Evolutionary conservation across 2,329 filamentous ascomycete genomes (phyloP).

Genomic region (Daldinia eschscholtzii): DNA sequence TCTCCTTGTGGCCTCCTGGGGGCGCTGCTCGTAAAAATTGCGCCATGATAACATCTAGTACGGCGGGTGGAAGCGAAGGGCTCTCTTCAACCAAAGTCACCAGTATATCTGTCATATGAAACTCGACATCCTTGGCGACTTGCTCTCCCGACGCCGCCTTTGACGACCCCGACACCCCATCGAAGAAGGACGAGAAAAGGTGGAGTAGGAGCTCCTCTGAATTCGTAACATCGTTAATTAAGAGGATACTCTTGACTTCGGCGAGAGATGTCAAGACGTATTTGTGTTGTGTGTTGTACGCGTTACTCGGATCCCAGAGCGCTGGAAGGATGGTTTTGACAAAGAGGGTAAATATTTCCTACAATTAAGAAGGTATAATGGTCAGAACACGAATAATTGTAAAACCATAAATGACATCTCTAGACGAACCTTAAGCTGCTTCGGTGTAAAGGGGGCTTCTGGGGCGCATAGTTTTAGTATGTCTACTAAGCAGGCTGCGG

Average conservation of each 20-base stretch:
- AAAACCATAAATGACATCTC: conserved; percentile 5
- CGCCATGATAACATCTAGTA: conserved; percentile 92
- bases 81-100: conserved; percentile 90
- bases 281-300: conserved; percentile 93
- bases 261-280: conserved; percentile 90
- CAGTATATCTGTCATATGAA: conserved; percentile 88
- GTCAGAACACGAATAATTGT: conserved; percentile 41
- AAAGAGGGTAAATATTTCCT: conserved; percentile 95
- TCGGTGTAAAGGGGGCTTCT: conserved; percentile 90
- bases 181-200: conserved; percentile 91
- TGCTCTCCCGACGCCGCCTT: conserved; percentile 83
- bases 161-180: conserved; percentile 84
- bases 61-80: conserved; percentile 78
- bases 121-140: conserved; percentile 92
- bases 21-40: conserved; percentile 93
- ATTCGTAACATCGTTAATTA: conserved; percentile 88
- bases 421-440: conserved; percentile 83
- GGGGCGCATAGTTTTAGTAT: conserved; percentile 93
- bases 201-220: conserved; percentile 82
- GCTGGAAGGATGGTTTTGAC: conserved; percentile 85
- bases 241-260: conserved; percentile 93
- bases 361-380: conserved; percentile 17
- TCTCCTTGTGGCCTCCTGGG: conserved; percentile 71
- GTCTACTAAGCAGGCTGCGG: conserved; percentile 90
- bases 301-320: conserved; percentile 85